These are phyloP conservation scores for Patellaria atrata DNA, from an alignment of 495 filamentous ascomycete species.

Conservation along the genomic window DNA sequence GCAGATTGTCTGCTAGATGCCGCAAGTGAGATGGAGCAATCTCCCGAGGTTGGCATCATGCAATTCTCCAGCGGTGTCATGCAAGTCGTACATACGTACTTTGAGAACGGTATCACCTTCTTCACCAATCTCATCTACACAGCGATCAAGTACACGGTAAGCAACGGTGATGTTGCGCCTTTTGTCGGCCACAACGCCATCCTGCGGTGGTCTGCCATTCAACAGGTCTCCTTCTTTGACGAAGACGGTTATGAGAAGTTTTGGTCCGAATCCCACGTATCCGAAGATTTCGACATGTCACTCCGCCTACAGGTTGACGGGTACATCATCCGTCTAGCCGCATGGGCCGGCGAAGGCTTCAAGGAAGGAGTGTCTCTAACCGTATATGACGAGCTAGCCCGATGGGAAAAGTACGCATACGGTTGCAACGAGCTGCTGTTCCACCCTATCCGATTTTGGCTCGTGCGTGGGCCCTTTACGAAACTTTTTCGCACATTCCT, in stretches of 20 bases:
- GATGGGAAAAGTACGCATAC: conserved; percentile 34
- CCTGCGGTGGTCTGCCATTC: conserved; percentile 26
- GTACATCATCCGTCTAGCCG: conserved; percentile 30
- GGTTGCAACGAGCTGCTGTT: conserved; percentile 32
- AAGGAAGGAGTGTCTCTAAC: conserved; percentile 35
- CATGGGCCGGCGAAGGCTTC: conserved; percentile 30
- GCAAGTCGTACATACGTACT: conserved; percentile 41
- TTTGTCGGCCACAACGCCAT: conserved; percentile 28
- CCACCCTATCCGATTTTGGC: conserved; percentile 46
- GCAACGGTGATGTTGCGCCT: conserved; percentile 29
- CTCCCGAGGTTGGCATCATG: conserved; percentile 67
- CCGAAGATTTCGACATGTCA: conserved; percentile 33
- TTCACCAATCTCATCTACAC: conserved; percentile 33
- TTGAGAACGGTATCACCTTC: conserved; percentile 32
- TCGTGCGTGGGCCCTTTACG: conserved; percentile 50
- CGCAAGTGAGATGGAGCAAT: conserved; percentile 66
- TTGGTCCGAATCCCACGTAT: conserved; percentile 32
- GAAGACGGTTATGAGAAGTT: conserved; percentile 27
- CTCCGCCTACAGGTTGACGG: conserved; percentile 29
- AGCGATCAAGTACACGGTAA: conserved; percentile 28
- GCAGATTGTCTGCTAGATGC: conserved; percentile 63
- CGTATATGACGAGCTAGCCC: conserved; percentile 32
- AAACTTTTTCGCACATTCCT: conserved; percentile 62
- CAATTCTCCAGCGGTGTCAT: conserved; percentile 72
- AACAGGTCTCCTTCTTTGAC: conserved; percentile 22